Evolutionary conservation across 2,329 filamentous ascomycete species (phyloP).

Genomic region (Xylaria sp.): DNA sequence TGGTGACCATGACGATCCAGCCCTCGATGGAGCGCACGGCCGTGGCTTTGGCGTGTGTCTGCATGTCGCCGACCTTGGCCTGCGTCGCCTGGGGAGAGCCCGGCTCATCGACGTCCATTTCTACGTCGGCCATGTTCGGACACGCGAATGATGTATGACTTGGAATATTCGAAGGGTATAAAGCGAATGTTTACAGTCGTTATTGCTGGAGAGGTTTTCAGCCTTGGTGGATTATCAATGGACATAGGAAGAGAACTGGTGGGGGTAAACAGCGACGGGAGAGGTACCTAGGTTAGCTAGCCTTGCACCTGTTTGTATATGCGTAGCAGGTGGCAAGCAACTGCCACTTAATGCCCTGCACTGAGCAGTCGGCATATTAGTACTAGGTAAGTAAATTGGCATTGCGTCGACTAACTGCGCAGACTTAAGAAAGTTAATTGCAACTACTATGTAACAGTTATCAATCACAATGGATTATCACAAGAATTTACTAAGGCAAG

Average conservation of each 20-base stretch:
- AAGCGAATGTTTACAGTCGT: not conserved
- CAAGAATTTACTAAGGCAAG: too few relatives aligned
- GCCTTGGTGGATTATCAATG: slow-evolving; percentile 17
- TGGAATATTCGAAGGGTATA: not conserved
- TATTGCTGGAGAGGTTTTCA: not conserved
- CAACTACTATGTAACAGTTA: too few relatives aligned
- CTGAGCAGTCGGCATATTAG: too few relatives aligned
- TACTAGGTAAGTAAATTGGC: too few relatives aligned
- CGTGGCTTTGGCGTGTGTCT: slow-evolving; percentile 77
- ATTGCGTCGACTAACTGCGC: too few relatives aligned
- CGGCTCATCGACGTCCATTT: slow-evolving; percentile 70
- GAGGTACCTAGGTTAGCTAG: not conserved
- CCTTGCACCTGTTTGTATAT: not conserved
- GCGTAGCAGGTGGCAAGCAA: not conserved
- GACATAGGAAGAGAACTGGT: slow-evolving; percentile 4
- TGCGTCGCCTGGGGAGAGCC: slow-evolving; percentile 52
- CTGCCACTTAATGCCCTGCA: not conserved
- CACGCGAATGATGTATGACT: slow-evolving; percentile 4
- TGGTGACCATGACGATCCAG: slow-evolving; percentile 88
- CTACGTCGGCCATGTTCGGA: slow-evolving; percentile 62
- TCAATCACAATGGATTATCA: too few relatives aligned
- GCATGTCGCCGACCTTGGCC: slow-evolving; percentile 71
- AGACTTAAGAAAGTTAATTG: too few relatives aligned
- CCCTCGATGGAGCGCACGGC: slow-evolving; percentile 89
- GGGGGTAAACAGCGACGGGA: not conserved